Evolutionary conservation across 768 basidiomycete genomes (phyloP), one percentile per base, ranked within the genome.

Genomic region (Lenzites betulinus): DNA sequence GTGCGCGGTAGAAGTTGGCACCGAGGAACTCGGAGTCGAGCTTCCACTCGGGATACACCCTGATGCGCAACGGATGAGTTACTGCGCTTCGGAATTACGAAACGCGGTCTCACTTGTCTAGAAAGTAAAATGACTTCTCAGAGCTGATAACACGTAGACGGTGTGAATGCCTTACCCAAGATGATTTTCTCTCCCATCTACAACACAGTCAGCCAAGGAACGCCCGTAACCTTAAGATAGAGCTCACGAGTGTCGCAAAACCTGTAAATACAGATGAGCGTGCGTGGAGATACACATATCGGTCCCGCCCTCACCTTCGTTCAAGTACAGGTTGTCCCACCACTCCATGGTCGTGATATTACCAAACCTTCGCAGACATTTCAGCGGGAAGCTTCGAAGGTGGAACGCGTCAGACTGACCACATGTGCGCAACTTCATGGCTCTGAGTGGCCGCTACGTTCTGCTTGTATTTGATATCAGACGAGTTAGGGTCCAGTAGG

Each of bases 341-440:
- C 92, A 94, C 67, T 85, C 85, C 93, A 96, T 95, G 0, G 94
- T 97, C 7, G 92, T 89, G 69, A 97, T 90, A 71, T 97, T 89
- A 35, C 94, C 95, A 66, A 95, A 96, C 92, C 92, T 79, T 11
- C n/a, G 6, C 22, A 16, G 7, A 33, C 28, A 7, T 25, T 23
- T 20, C 49, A 15, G 36, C 22, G 3, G 26, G 12, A 2, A 20
- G 22, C 3, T 38, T 22, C 22, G 33, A 0, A 11, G 23, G 3
- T 7, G 3, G 18, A 22, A 1, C 26, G 28, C 25, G 33, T 2
- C 11, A 1, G 5, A 66, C 65, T n/a, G 28, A 86, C 87, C 89
- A 89, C 88, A 92, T 89, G 70, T 91, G 89, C 11, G 89, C 89
- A 44, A 93, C 85, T 75, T 96, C 95, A 68, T 98, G 96, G 66